Evolutionary conservation across 2,329 filamentous ascomycete genomes (phyloP), one percentile per base, ranked within the genome.

Genomic region (Emergomyces orientalis): DNA sequence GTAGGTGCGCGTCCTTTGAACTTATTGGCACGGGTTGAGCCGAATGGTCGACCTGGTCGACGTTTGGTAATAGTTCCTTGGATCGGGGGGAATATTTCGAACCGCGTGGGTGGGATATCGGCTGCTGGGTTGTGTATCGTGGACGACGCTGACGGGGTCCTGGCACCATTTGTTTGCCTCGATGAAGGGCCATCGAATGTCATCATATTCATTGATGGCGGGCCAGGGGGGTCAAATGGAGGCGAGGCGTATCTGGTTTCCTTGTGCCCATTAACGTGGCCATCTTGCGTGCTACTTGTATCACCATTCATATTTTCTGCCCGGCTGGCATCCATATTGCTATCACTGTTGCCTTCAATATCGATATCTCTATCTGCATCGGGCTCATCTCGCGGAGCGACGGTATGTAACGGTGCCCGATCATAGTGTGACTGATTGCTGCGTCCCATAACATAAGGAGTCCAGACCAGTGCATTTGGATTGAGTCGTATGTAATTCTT

Each of bases 381-480:
- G 47, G 88, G 86, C 27, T 91, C 91, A 65, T 95, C 91, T 43
- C 93, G 86, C 5, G 88, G 91, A 14, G 93, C 93, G 61, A 97
- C 90, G 1, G 93, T 89, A 67, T 90, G 92, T 62, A 97, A 79
- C 6, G 90, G 90, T 6, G 87, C 89, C 59, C 91, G 84, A 71
- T 96, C 91, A 69, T 94, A 93, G 69, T 90, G 89, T 3, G 88
- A 88, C 43, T 88, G 85, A 68, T 89, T 92, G 73, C 85, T 88
- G 55, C 91, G 86, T 32, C 94, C 93, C 91, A 97, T 97, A 51
- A 97, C 87, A 73, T 96, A 99, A 0, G 94, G 94, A 17, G 92
- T 97, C 94, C 94, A 99, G 13, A 92, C 88, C 32, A 99, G 81
- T 22, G 86, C 86, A 54, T 88, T 86, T 0, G 89, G 85, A 67